Evolutionary conservation across 352 stramenopile genomes (phyloP).

Genomic region (Thalassiosira ordinaria): DNA sequence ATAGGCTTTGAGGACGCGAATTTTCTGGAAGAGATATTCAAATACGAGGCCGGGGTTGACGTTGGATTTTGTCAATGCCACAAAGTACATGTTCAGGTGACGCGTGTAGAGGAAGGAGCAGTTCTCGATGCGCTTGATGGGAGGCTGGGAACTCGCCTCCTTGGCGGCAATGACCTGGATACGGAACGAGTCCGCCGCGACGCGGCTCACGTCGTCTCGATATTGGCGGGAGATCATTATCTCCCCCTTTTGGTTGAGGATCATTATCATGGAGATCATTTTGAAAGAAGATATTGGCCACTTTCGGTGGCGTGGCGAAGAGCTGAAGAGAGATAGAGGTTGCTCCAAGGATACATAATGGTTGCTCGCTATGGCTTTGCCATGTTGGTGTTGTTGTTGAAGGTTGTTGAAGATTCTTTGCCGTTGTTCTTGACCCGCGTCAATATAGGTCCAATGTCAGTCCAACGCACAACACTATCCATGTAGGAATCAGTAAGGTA

Average conservation of each 20-base stretch:
- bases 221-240: slow-evolving; percentile 88
- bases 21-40: slow-evolving; percentile 96
- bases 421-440: no score
- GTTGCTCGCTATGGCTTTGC: no score
- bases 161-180: slow-evolving; percentile 95
- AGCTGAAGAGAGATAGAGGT: no score
- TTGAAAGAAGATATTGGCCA: slow-evolving; percentile 6
- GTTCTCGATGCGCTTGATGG: slow-evolving; percentile 95
- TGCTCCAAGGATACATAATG: no score
- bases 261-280: slow-evolving; percentile 88
- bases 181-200: slow-evolving; percentile 87
- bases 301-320: neutral
- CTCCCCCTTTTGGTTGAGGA: slow-evolving; percentile 87
- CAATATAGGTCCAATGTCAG: no score
- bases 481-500: no score
- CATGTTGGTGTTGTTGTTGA: no score
- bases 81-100: slow-evolving; percentile 97
- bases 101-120: slow-evolving; percentile 98
- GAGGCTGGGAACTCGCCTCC: slow-evolving; percentile 93
- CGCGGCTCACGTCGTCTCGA: slow-evolving; percentile 87
- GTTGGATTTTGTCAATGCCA: slow-evolving; percentile 95
- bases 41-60: slow-evolving; percentile 96
- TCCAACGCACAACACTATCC: no score
- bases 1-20: slow-evolving; percentile 96
- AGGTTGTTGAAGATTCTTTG: no score